These are phyloP conservation scores for Brassica juncea DNA, from an alignment of 345 rosid genomes.

Conservation along the genomic window DNA sequence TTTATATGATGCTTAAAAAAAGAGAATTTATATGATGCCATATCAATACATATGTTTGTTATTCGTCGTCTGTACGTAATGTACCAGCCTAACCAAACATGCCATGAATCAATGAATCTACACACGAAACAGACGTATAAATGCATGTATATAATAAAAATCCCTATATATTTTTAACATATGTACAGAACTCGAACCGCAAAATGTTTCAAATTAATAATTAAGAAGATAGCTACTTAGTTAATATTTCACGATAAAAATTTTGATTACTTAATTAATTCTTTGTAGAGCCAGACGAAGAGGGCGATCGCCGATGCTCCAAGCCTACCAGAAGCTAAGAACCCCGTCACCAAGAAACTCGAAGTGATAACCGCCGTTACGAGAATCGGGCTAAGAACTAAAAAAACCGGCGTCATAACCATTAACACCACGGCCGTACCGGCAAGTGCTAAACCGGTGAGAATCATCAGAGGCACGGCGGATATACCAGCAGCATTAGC, in stretches of 20 bases:
- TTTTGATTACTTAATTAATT: conserved; percentile 22
- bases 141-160: not conserved
- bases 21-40: not conserved
- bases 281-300: conserved; percentile 79
- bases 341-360: conserved; percentile 52
- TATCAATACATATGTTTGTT: not conserved
- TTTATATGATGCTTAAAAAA: not conserved
- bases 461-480: conserved; percentile 63
- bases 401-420: conserved; percentile 62
- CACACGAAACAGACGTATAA: not conserved
- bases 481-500: conserved; percentile 56
- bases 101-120: not conserved
- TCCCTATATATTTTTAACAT: not conserved
- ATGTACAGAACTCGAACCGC: not conserved
- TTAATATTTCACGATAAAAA: not conserved
- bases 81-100: not conserved
- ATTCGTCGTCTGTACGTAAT: not conserved
- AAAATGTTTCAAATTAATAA: not conserved
- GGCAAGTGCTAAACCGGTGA: conserved; percentile 59
- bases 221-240: not conserved
- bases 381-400: conserved; percentile 71
- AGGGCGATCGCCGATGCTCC: conserved; percentile 62
- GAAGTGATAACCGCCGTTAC: conserved; percentile 64
- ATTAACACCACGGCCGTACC: conserved; percentile 63
- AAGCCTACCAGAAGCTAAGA: conserved; percentile 71